Percentiles rank a stretch among this genome's conserved stretches.
These are phyloP conservation scores for Candida sp. DNA, from an alignment of 1,139 yeast species.

Conservation along the genomic window DNA sequence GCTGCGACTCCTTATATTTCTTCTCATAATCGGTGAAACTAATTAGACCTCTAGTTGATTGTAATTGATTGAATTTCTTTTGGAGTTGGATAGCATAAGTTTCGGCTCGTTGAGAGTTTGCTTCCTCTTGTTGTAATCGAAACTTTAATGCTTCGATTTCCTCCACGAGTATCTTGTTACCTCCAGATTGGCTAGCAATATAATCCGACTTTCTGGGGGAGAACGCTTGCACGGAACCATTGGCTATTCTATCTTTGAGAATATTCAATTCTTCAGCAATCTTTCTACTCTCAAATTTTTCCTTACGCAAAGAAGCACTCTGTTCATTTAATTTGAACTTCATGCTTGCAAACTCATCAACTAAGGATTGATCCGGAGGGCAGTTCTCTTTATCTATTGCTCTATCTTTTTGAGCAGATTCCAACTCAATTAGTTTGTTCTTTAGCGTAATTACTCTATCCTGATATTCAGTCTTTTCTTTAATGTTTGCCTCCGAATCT, in stretches of 20 bases:
- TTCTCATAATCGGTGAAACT: slow-evolving; percentile 31
- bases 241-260: slow-evolving; percentile 40
- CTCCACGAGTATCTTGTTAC: slow-evolving; percentile 19
- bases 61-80: slow-evolving; percentile 41
- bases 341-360: slow-evolving; percentile 47
- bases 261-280: slow-evolving; percentile 56
- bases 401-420: slow-evolving; percentile 11
- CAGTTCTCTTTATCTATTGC: slow-evolving; percentile 36
- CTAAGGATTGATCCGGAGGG: slow-evolving; percentile 32
- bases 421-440: slow-evolving; percentile 19
- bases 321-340: slow-evolving; percentile 53
- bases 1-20: slow-evolving; percentile 36
- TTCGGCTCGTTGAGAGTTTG: slow-evolving; percentile 43
- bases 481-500: slow-evolving; percentile 33
- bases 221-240: slow-evolving; percentile 18
- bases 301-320: slow-evolving; percentile 48
- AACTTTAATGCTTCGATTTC: slow-evolving; percentile 36
- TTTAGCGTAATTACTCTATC: slow-evolving; percentile 22
- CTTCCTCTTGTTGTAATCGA: slow-evolving; percentile 39
- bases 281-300: slow-evolving; percentile 51
- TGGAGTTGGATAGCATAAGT: slow-evolving; percentile 45
- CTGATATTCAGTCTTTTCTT: slow-evolving; percentile 23
- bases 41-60: slow-evolving; percentile 37
- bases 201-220: slow-evolving; percentile 16
- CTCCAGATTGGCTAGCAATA: slow-evolving; percentile 16